Evolutionary conservation across 306 rosid species (phyloP).

Genomic region (Neltuma alba): DNA sequence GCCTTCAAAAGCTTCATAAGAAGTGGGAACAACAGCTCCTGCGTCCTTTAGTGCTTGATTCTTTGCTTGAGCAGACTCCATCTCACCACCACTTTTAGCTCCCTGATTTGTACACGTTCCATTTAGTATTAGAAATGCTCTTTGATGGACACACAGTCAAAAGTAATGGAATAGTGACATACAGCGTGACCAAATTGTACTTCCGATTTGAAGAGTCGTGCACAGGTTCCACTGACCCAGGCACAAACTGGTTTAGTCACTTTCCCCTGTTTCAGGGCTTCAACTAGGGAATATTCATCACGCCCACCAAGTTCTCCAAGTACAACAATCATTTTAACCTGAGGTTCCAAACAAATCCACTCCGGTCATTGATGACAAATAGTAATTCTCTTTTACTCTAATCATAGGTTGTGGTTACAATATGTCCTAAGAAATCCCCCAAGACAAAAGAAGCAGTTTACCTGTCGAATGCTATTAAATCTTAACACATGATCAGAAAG

Average conservation of each 20-base stretch:
- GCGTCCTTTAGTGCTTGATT: constrained; percentile 81
- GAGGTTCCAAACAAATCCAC: constrained; percentile 32
- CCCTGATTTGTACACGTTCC: constrained; percentile 54
- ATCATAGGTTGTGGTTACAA: background rate
- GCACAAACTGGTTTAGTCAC: constrained; percentile 83
- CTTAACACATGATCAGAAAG: constrained; percentile 92
- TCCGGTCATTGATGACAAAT: constrained; percentile 27
- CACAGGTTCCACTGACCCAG: constrained; percentile 96
- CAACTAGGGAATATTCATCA: constrained; percentile 89
- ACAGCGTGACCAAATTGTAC: constrained; percentile 93
- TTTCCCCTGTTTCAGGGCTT: constrained; percentile 83
- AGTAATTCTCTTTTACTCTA: background rate
- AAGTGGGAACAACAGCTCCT: constrained; percentile 90
- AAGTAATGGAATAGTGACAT: constrained; percentile 38
- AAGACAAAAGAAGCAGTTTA: constrained; percentile 35
- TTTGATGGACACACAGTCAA: background rate
- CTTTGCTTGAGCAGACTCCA: constrained; percentile 91
- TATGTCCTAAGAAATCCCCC: constrained; percentile 3
- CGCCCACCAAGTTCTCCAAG: constrained; percentile 93
- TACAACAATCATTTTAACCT: constrained; percentile 87
- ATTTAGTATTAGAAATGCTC: constrained; percentile 20
- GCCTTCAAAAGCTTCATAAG: constrained; percentile 74
- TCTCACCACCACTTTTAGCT: constrained; percentile 90
- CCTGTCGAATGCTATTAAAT: constrained; percentile 87
- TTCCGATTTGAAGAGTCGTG: constrained; percentile 81